Conservation (phyloP, 2,329 filamentous ascomycete species). For the Neofusicoccum sp. region DNA sequence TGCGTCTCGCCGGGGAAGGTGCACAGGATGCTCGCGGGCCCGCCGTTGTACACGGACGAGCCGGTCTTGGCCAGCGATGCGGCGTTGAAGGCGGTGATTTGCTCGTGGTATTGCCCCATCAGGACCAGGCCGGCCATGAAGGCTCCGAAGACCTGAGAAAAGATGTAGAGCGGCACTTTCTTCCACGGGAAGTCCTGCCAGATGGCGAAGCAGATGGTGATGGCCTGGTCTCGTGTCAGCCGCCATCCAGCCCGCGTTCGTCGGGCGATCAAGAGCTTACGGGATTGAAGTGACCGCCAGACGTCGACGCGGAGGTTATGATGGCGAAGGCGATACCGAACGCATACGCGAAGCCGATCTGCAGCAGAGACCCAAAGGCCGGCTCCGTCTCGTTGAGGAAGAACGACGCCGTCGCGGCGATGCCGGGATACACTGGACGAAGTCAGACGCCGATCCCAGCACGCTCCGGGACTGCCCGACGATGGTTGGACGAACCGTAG, state of each 20-base stretch:
- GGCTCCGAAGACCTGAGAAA: constrained; percentile 59
- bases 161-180: constrained; percentile 61
- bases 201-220: constrained; percentile 44
- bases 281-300: constrained; percentile 60
- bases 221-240: constrained; percentile 26
- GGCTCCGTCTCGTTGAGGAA: constrained; percentile 49
- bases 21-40: constrained; percentile 59
- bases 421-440: constrained; percentile 47
- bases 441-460: too few species aligned
- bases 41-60: constrained; percentile 49
- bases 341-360: constrained; percentile 59
- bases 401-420: constrained; percentile 57
- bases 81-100: constrained; percentile 48
- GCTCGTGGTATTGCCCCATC: constrained; percentile 59
- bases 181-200: constrained; percentile 64
- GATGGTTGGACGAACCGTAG: constrained; percentile 43
- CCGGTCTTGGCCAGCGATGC: constrained; percentile 42
- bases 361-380: constrained; percentile 56
- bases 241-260: constrained; percentile 26
- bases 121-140: constrained; percentile 59
- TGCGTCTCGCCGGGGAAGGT: constrained; percentile 55
- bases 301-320: constrained; percentile 57
- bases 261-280: not conserved
- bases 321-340: constrained; percentile 63
- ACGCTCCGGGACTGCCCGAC: not conserved